phyloP scores from a whole-genome alignment of 441 rosid genomes.

The Cnidoscolus chayamansa region DNA sequence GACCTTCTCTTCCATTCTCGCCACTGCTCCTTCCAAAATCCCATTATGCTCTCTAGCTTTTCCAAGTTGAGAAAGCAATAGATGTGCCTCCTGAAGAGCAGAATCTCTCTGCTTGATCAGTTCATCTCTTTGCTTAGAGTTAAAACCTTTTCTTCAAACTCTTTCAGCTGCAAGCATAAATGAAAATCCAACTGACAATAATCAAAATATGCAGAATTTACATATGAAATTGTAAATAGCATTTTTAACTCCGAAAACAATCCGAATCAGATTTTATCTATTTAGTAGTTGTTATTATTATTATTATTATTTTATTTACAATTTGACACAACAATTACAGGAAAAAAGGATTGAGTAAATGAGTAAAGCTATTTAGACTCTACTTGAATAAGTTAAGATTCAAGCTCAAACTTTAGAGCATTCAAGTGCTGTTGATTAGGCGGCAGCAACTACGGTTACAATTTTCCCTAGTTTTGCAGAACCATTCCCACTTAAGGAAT shows the following conservation, averaged over 20 bases:
- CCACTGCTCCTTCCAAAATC: conserved; percentile 82
- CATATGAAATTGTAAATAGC: background rate
- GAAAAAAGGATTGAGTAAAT: too few relatives aligned
- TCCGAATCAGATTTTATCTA: background rate
- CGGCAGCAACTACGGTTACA: conserved; percentile 96
- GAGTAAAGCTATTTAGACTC: too few relatives aligned
- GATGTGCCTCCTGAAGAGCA: conserved; percentile 75
- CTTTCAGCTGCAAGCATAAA: conserved; percentile 55
- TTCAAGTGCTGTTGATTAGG: conserved; percentile 90
- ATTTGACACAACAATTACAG: too few relatives aligned
- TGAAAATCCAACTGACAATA: conserved; percentile 13
- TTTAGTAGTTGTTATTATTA: background rate
- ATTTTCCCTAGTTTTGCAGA: conserved; percentile 85
- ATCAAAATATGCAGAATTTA: conserved; percentile 8
- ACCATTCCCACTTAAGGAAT: conserved; percentile 87
- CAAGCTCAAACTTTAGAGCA: conserved; percentile 50
- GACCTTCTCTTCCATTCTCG: conserved; percentile 85
- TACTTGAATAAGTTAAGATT: too few relatives aligned
- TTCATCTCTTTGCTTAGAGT: conserved; percentile 62
- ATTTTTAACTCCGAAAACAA: background rate
- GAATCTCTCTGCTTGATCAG: conserved; percentile 78
- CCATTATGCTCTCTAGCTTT: conserved; percentile 90
- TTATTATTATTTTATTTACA: too few relatives aligned
- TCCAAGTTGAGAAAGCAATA: conserved; percentile 92
- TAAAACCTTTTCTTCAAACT: conserved; percentile 55